Evolutionary conservation across 345 rosid genomes (phyloP).

Genomic region (Populus davidiana): DNA sequence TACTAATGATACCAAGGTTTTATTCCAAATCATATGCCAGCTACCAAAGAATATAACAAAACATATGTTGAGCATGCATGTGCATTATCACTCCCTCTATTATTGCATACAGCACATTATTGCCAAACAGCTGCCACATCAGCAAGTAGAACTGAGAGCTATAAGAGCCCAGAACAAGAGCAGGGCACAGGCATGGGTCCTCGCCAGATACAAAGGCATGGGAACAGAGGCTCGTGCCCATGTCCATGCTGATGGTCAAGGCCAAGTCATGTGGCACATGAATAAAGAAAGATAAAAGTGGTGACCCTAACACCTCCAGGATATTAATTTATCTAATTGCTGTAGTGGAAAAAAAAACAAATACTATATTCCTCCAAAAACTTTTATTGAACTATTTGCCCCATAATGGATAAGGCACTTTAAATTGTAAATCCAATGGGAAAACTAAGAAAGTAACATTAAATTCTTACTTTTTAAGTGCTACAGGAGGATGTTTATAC

Average conservation of each 20-base stretch:
- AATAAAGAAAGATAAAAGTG: neutral
- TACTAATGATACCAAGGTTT: neutral
- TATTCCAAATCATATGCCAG: no score
- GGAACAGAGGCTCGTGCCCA: neutral
- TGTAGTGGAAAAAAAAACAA: no score
- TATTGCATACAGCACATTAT: neutral
- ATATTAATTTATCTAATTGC: neutral
- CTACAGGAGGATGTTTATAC: neutral
- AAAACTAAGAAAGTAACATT: neutral
- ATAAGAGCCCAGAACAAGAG: neutral
- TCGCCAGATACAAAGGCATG: neutral
- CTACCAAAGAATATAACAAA: neutral
- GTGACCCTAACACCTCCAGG: neutral
- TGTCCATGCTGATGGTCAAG: neutral
- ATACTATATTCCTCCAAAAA: neutral
- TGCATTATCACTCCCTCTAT: neutral
- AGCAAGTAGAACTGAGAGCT: neutral
- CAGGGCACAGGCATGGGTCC: neutral
- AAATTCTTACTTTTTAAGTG: neutral
- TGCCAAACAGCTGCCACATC: neutral
- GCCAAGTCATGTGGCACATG: neutral
- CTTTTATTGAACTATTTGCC: neutral
- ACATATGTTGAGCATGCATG: neutral
- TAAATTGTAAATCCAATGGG: neutral
- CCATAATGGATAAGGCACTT: neutral